These are phyloP conservation scores for Mucor indicus DNA, from an alignment of 371 early-diverging fungal genomes.

Conservation along the genomic window DNA sequence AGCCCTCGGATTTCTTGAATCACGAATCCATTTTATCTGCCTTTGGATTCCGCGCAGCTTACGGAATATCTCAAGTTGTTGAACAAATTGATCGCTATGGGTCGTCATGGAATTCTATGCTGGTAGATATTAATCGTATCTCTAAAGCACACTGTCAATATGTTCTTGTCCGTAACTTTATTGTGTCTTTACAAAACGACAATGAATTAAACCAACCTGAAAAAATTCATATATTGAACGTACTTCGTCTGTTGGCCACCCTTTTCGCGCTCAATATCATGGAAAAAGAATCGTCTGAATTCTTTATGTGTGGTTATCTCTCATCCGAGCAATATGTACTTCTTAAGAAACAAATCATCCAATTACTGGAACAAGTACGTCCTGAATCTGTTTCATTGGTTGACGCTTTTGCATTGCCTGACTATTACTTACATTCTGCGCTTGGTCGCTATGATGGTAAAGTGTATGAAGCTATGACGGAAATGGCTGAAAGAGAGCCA, in stretches of 20 bases:
- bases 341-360: conserved; percentile 47
- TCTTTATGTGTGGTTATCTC: conserved; percentile 53
- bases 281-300: conserved; percentile 63
- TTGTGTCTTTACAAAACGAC: conserved; percentile 43
- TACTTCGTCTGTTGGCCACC: conserved; percentile 24
- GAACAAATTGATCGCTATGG: conserved; percentile 53
- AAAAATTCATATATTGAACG: conserved; percentile 37
- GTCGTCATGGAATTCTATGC: conserved; percentile 65
- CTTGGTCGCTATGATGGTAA: conserved; percentile 76
- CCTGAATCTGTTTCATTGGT: conserved; percentile 72
- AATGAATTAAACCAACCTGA: conserved; percentile 19
- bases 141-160: conserved; percentile 69
- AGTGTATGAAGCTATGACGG: conserved; percentile 68
- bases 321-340: conserved; percentile 49
- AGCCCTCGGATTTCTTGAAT: conserved; percentile 53
- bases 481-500: conserved; percentile 72
- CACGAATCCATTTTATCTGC: conserved; percentile 60
- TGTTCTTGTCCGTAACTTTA: conserved; percentile 57
- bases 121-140: conserved; percentile 61
- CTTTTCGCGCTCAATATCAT: conserved; percentile 66
- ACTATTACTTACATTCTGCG: conserved; percentile 74
- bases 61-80: conserved; percentile 50
- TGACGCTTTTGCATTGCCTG: conserved; percentile 77
- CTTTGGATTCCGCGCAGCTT: conserved; percentile 68
- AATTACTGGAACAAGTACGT: conserved; percentile 55